Evolutionary conservation across 805 yeast genomes (phyloP), one percentile per base, ranked within the genome.

Genomic region (Candida hungchunana): DNA sequence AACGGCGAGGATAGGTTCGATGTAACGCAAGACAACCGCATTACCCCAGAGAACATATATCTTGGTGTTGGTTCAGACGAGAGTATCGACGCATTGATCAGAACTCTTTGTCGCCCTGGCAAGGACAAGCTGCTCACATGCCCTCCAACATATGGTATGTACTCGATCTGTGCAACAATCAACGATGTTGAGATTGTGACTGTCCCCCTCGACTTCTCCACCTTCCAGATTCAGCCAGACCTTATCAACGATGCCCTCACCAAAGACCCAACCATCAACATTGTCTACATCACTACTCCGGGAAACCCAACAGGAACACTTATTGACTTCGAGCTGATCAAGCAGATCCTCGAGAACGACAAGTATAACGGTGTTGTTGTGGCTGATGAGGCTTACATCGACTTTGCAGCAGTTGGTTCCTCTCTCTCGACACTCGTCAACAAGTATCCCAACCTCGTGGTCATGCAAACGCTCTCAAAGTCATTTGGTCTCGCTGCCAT

Each of bases 131-230:
- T 93, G 54, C 63, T 93, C 48, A 76, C 77, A 2, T 80, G 95
- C 58, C 96, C 97, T 3, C 97, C 98, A 28, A 93, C 98, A 0
- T 93, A 93, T 55, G 97, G 97, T 6, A 93, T 93, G 98, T 93
- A 93, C 67, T 64, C 83, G 4, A 89, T 93, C 22, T 82, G 95
- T 55, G 94, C 97, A 2, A 75, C 77, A 19, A 82, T 93, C 40
- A 93, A 93, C 55, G 97, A 93, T 51, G 84, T 90, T 8, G 85
- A 70, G 18, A 67, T 84, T 26, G 86, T 77, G 12, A 69, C 73
- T 41, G 89, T 87, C 13, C 89, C 95, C 7, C 71, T 89, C 24
- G 75, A 77, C 32, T 74, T 82, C 43, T 69, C 70, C 32, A 64
- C 71, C n/a, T 82, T 83, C 57, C 79, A 78, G 39, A 63, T 87